Evolutionary conservation across 2,329 filamentous ascomycete genomes (phyloP), one percentile per base, ranked within the genome.

Genomic region (Fusarium domesticum): DNA sequence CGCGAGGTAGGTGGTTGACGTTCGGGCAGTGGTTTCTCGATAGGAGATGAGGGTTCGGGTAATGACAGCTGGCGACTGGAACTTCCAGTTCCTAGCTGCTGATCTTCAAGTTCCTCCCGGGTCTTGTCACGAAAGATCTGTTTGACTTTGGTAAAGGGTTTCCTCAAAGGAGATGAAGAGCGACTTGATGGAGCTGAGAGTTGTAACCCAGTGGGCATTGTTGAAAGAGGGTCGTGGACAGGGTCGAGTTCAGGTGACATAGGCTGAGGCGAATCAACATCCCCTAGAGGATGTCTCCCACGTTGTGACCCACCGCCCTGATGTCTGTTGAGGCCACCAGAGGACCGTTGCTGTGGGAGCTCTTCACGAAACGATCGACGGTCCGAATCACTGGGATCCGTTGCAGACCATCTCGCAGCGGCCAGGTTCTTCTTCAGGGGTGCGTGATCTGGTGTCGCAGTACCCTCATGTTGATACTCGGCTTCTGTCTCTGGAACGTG

Each of bases 101-200:
- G 53, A 8, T 71, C 69, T 20, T 57, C 54, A n/a, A 48, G 56
- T 3, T 69, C 66, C 23, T 77, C 76, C 32, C 70, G 70, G 43
- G 71, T 75, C 50, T 73, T 77, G 46, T 81, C 77, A 5, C 74
- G 73, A 47, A 81, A 76, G 14, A 78, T 78, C 45, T 70, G 71
- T 58, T 75, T 80, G 42, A 81, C 75, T 55, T 74, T 80, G 19
- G 67, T 67, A 45, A 82, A 68, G 1, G 79, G 76, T 42, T 80
- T 85, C 39, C 83, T 77, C 0, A 72, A 69, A 20, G 85, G 85
- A 6, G 86, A 89, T 3, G 72, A 71, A 2, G 78, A 74, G 18
- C 85, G 77, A 57, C 83, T 89, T 6, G 72, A 73, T 4, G 75
- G 70, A 2, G 83, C 78, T 4, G 85, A 87, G 7, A 85, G 63